Evolutionary conservation across 2,329 filamentous ascomycete species (phyloP), one percentile per base, ranked within the genome.

Genomic region (Aspergillus sp.): DNA sequence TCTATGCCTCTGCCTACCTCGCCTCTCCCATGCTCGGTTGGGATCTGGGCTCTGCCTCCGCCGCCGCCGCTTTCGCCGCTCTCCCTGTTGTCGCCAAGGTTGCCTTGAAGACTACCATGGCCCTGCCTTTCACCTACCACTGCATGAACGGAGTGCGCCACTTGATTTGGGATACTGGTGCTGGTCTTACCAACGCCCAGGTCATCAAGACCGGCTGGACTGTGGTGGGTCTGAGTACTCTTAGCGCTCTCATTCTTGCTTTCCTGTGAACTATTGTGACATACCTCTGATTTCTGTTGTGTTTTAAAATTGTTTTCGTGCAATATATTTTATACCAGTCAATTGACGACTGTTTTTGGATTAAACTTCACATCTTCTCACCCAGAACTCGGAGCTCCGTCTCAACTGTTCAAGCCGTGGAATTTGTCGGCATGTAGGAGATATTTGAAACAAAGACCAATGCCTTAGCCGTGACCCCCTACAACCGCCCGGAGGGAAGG

Each of bases 1-100:
- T 87, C 75, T 97, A 91, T 82, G 88, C 90, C 65, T 78, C 87
- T 67, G 86, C 89, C 57, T 97, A 97, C 84, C 89, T 97, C 63
- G 85, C 85, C 66, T 88, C 92, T 0, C 93, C 93, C 5, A 79
- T 90, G 47, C 78, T 91, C 57, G 93, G 89, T 66, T 88, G 85
- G 84, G 86, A 91, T 72, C 76, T 91, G 55, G 88, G 89, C 75
- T 85, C 82, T 28, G 84, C 84, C 21, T 84, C 81, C 21, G 75
- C 91, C 70, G 87, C 87, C 7, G 87, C 87, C 36, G 81, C 84
- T 23, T 88, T 91, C 72, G 88, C 82, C 6, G 80, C 84, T 47
- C 84, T 87, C 75, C 87, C 88, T 1, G 63, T 86, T 9, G 76
- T 80, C 15, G 80, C 81, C 28, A 89, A 91, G 80, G 69, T 88